phyloP scores from a whole-genome alignment of 352 stramenopile genomes.

The Phytopythium helicoides region DNA sequence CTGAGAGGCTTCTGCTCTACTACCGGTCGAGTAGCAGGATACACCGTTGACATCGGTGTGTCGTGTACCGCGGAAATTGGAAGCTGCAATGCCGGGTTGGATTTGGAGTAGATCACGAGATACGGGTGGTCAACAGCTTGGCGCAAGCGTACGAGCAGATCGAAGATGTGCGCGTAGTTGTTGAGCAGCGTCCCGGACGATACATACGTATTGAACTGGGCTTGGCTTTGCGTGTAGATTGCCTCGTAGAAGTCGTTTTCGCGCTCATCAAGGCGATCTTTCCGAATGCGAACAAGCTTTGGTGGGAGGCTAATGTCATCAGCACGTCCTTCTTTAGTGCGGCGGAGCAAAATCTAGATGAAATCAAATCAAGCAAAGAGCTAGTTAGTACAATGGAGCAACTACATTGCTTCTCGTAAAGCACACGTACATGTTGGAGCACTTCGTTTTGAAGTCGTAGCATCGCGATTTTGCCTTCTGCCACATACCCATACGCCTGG shows the following conservation, averaged over 20 bases:
- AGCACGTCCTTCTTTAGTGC: slow-evolving; percentile 98
- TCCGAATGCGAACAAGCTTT: slow-evolving; percentile 87
- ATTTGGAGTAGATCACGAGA: slow-evolving; percentile 92
- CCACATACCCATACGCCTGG: slow-evolving; percentile 93
- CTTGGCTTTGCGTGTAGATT: slow-evolving; percentile 96
- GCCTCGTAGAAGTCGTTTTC: slow-evolving; percentile 99
- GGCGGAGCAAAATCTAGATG: slow-evolving; percentile 91
- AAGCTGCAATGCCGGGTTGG: slow-evolving; percentile 74
- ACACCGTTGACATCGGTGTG: not conserved
- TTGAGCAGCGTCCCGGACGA: slow-evolving; percentile 97
- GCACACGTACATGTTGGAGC: slow-evolving; percentile 72
- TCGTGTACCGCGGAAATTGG: slow-evolving; percentile 16
- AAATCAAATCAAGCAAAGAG: slow-evolving; percentile 33
- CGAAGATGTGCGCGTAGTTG: slow-evolving; percentile 99
- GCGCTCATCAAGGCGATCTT: slow-evolving; percentile 82
- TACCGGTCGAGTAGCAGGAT: slow-evolving; percentile 29
- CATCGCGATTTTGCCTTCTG: slow-evolving; percentile 94
- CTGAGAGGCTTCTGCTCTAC: slow-evolving; percentile 68
- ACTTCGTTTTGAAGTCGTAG: slow-evolving; percentile 94
- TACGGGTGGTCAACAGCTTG: slow-evolving; percentile 99
- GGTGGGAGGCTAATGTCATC: slow-evolving; percentile 92
- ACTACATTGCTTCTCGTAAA: too few species aligned
- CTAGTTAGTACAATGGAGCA: too few species aligned
- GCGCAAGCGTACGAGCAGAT: slow-evolving; percentile 96
- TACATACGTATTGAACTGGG: slow-evolving; percentile 99